Evolutionary conservation across 192 early-diverging fungal species (phyloP).

Genomic region (Helicostylum pulchrum): DNA sequence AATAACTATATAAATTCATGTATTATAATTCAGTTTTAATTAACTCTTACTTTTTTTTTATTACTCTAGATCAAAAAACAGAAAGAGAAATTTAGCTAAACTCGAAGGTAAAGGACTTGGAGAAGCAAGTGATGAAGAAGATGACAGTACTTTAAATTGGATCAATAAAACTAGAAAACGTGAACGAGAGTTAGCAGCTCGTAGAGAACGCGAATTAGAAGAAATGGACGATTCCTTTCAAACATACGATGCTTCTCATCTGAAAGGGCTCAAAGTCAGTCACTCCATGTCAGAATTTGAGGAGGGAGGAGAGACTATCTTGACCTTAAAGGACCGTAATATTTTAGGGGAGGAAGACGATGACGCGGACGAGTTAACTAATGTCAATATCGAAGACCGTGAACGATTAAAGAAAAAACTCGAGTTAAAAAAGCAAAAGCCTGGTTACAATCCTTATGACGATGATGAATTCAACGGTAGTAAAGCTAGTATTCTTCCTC

Average conservation of each 20-base stretch:
- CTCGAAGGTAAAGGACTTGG: conserved; percentile 62
- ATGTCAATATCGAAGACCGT: conserved; percentile 61
- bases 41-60: conserved; percentile 7
- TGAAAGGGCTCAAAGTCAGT: conserved; percentile 72
- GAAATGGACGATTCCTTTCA: conserved; percentile 40
- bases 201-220: conserved; percentile 38
- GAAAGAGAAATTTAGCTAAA: conserved; percentile 48
- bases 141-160: conserved; percentile 63
- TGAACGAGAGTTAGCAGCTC: conserved; percentile 44
- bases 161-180: conserved; percentile 57
- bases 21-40: neutral
- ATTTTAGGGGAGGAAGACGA: conserved; percentile 62
- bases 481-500: conserved; percentile 57
- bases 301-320: conserved; percentile 69
- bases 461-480: conserved; percentile 66
- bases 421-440: conserved; percentile 68
- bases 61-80: conserved; percentile 42
- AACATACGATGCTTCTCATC: conserved; percentile 43
- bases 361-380: conserved; percentile 73
- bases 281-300: conserved; percentile 69
- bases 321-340: conserved; percentile 81
- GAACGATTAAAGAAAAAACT: conserved; percentile 67
- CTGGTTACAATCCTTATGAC: conserved; percentile 69
- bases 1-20: neutral
- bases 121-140: conserved; percentile 57